phyloP scores from a whole-genome alignment of 225 moss, liverwort and hornwort species.

The Polytrichum formosum region DNA sequence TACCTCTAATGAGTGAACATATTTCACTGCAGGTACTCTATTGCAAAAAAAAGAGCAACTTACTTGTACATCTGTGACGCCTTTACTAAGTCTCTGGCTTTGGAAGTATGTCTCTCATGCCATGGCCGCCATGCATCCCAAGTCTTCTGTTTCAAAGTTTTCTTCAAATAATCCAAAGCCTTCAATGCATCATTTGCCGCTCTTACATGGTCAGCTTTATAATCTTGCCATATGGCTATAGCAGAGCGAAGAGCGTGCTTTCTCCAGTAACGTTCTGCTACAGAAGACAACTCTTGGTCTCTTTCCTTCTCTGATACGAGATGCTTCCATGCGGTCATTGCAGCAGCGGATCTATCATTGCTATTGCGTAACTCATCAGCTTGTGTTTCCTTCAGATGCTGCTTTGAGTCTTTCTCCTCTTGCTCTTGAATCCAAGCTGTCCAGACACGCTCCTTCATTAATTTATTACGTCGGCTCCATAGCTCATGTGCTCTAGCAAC shows the following conservation, averaged over 20 bases:
- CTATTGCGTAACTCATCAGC: constrained; percentile 4
- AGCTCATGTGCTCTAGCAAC: constrained; percentile 18
- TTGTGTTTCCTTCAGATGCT: constrained; percentile 21
- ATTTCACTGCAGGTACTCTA: too few relatives aligned
- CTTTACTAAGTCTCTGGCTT: constrained; percentile 12
- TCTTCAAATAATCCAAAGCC: constrained; percentile 30
- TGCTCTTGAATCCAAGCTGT: constrained; percentile 26
- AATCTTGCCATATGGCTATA: constrained; percentile 36
- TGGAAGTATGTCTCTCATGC: constrained; percentile 22
- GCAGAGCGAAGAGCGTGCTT: constrained; percentile 29
- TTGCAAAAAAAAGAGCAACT: neutral
- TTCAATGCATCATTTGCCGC: constrained; percentile 22
- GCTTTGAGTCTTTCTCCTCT: constrained; percentile 17
- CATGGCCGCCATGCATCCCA: constrained; percentile 36
- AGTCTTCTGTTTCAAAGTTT: constrained; percentile 25
- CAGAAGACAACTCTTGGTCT: neutral
- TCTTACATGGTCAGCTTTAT: constrained; percentile 16
- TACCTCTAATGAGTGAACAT: too few relatives aligned
- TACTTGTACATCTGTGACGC: constrained; percentile 39
- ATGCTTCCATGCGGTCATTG: constrained; percentile 28
- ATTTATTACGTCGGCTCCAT: constrained; percentile 10
- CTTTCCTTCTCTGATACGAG: constrained; percentile 19
- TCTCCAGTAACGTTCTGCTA: constrained; percentile 23
- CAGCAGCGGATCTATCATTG: neutral
- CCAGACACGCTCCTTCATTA: constrained; percentile 4